Percentiles rank a stretch among this genome's conserved stretches.
phyloP scores from a whole-genome alignment of 2,329 filamentous ascomycete genomes.

The Sclerotinia sclerotiorum region DNA sequence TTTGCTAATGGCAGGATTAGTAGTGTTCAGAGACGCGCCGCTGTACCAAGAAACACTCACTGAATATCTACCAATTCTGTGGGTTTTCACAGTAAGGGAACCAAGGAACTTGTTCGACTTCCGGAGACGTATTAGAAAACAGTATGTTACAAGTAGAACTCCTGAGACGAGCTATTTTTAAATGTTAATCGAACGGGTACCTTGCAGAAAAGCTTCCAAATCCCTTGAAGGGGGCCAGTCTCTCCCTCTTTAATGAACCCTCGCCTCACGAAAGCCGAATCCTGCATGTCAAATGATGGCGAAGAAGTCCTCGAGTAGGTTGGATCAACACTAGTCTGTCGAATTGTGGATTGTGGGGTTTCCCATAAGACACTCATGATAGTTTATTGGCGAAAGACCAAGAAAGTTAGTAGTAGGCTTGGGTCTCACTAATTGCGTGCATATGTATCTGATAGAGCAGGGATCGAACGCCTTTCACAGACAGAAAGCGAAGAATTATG shows the following conservation, averaged over 20 bases:
- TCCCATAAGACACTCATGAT: conserved; percentile 21
- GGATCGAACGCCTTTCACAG: neutral
- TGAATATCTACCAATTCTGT: conserved; percentile 4
- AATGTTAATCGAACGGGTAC: conserved; percentile 23
- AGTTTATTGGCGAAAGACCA: conserved; percentile 19
- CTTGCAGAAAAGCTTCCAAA: conserved; percentile 32
- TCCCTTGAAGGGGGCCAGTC: conserved; percentile 31
- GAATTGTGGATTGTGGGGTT: conserved; percentile 28
- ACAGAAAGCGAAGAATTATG: conserved; percentile 15
- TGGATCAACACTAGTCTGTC: conserved; percentile 28
- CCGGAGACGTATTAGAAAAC: neutral
- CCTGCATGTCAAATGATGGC: conserved; percentile 23
- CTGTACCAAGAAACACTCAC: conserved; percentile 15
- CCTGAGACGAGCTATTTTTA: conserved; percentile 23
- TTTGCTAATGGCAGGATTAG: conserved; percentile 2
- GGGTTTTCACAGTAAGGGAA: conserved; percentile 15
- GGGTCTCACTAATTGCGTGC: conserved; percentile 23
- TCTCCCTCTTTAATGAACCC: conserved; percentile 28
- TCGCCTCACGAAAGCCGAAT: conserved; percentile 19
- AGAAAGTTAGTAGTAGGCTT: neutral
- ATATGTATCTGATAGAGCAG: conserved; percentile 22
- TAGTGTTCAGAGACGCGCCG: conserved; percentile 7
- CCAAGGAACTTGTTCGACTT: conserved; percentile 10
- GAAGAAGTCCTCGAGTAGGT: conserved; percentile 28
- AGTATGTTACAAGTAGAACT: conserved; percentile 18